Percentiles rank a stretch among this genome's conserved stretches.
Evolutionary conservation across 805 yeast genomes (phyloP).

Genomic region (Cyberlindnera suaveolens): DNA sequence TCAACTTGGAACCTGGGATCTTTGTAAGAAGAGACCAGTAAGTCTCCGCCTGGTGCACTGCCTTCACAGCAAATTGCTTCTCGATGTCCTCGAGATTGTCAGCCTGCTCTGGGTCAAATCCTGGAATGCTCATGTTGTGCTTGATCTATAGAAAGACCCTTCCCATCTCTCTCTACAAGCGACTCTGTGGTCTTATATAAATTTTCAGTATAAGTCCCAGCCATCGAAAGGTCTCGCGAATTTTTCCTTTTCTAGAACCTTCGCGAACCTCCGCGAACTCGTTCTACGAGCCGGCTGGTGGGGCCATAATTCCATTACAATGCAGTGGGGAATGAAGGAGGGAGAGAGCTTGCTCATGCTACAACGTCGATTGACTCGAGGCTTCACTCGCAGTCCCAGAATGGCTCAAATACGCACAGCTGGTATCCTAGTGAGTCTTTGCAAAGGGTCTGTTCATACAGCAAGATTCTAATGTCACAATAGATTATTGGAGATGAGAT

Average conservation of each 20-base stretch:
- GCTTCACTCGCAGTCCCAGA: not conserved
- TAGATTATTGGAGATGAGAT: slow-evolving; percentile 77
- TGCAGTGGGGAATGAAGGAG: too few relatives aligned
- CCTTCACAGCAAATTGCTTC: slow-evolving; percentile 96
- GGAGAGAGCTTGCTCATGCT: too few relatives aligned
- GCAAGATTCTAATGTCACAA: slow-evolving; percentile 3
- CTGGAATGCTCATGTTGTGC: not conserved
- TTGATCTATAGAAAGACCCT: not conserved
- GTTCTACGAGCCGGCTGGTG: too few relatives aligned
- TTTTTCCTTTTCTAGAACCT: not conserved
- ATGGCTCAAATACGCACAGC: slow-evolving; percentile 10
- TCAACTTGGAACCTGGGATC: slow-evolving; percentile 74
- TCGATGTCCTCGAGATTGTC: slow-evolving; percentile 95
- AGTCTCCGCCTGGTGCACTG: slow-evolving; percentile 91
- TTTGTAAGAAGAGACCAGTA: slow-evolving; percentile 79
- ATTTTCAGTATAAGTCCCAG: not conserved
- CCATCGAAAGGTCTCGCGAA: not conserved
- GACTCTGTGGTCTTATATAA: too few relatives aligned
- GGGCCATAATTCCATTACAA: too few relatives aligned
- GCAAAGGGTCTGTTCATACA: not conserved
- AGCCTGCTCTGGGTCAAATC: slow-evolving; percentile 81
- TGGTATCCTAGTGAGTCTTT: slow-evolving; percentile 8
- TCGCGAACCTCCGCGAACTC: not conserved
- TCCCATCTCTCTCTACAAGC: too few relatives aligned
- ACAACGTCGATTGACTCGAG: not conserved